Conservation (phyloP, 1,139 yeast genomes). For the Pichia sorboxylosa region DNA sequence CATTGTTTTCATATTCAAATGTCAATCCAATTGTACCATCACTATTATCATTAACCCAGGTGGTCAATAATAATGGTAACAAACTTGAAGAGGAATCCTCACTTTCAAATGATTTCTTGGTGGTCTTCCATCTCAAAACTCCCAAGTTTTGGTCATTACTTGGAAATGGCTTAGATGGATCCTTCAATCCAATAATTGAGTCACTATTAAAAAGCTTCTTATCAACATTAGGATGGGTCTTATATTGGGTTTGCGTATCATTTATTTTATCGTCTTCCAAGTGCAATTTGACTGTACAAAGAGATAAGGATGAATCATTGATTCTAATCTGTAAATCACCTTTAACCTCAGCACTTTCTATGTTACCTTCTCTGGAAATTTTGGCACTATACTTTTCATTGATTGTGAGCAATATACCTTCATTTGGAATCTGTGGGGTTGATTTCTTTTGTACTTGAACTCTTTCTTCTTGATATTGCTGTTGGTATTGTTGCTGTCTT, state of each 20-base stretch:
- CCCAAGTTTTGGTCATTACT: conserved; percentile 82
- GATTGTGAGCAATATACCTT: conserved; percentile 69
- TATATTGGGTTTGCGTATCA: conserved; percentile 52
- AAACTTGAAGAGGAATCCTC: conserved; percentile 39
- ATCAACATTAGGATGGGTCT: conserved; percentile 95
- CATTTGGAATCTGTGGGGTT: conserved; percentile 37
- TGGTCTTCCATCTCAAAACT: conserved; percentile 82
- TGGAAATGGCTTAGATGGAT: conserved; percentile 72
- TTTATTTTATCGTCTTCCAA: conserved; percentile 24
- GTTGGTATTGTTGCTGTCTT: conserved; percentile 4
- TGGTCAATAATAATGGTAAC: conserved; percentile 67
- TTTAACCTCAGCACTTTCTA: conserved; percentile 65
- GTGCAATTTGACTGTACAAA: conserved; percentile 49
- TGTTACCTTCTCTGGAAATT: conserved; percentile 74
- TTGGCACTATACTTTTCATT: conserved; percentile 72
- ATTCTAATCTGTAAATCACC: conserved; percentile 88
- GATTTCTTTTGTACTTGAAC: conserved; percentile 14
- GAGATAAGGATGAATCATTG: conserved; percentile 57
- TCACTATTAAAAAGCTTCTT: conserved; percentile 50
- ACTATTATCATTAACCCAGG: conserved; percentile 67
- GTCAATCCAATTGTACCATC: conserved; percentile 58
- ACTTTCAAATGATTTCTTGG: conserved; percentile 29
- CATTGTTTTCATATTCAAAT: conserved; percentile 68
- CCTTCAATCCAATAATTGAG: conserved; percentile 62
- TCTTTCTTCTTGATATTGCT: conserved; percentile 7